Percentiles rank a stretch among this genome's conserved stretches.
Conservation (phyloP, 345 rosid species). For the Gossypium rotundifolium region DNA sequence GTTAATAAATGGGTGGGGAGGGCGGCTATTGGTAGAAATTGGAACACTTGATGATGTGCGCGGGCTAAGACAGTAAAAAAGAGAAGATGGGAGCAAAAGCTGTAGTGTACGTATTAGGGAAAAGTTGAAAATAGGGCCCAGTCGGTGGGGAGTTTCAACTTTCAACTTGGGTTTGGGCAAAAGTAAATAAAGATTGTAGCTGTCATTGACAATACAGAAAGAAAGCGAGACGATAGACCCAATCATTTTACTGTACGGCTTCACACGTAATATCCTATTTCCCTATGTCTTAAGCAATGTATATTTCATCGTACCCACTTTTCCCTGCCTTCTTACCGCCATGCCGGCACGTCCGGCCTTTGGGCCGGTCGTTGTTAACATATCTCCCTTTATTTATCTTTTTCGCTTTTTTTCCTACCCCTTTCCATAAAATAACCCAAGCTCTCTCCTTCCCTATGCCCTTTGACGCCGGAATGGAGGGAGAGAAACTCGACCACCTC, state of each 20-base stretch:
- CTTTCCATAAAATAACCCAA: too few relatives aligned
- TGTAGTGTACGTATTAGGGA: neutral
- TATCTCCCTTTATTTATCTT: too few relatives aligned
- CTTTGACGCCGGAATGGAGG: too few relatives aligned
- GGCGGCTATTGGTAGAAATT: neutral
- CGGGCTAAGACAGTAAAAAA: too few relatives aligned
- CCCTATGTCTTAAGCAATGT: neutral
- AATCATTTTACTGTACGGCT: neutral
- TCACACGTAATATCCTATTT: neutral
- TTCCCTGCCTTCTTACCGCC: too few relatives aligned
- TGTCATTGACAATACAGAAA: neutral
- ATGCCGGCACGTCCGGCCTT: too few relatives aligned
- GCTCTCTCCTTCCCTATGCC: too few relatives aligned
- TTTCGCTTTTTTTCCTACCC: too few relatives aligned
- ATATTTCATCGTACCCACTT: neutral
- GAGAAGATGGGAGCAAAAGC: neutral
- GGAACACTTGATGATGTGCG: neutral
- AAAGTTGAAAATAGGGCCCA: slow-evolving; percentile 1
- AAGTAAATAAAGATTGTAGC: neutral
- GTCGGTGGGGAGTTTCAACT: neutral
- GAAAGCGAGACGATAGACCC: neutral
- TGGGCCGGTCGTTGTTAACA: too few relatives aligned
- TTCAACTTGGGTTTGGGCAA: neutral
- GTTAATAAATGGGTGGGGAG: neutral
- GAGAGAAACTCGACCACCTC: too few relatives aligned